Conservation (phyloP, 1,284 basidiomycete genomes). For the Tranzscheliella williamsii region DNA sequence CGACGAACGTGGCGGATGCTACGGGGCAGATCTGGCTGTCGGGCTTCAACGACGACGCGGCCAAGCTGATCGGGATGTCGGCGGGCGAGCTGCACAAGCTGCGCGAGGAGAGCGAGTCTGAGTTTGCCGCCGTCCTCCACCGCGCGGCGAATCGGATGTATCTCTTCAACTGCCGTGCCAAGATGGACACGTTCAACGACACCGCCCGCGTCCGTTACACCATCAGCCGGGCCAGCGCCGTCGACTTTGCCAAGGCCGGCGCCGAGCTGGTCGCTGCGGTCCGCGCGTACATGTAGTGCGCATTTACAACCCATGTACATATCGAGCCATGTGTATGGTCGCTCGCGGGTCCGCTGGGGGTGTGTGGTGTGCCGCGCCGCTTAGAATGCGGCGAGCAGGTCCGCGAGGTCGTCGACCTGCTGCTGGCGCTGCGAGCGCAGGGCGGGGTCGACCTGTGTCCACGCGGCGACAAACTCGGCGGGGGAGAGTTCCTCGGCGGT, state of each 20-base stretch:
- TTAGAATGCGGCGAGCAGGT: constrained; percentile 48
- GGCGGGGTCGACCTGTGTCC: constrained; percentile 32
- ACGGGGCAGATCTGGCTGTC: constrained; percentile 89
- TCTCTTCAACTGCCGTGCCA: constrained; percentile 85
- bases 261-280: constrained; percentile 53
- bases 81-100: constrained; percentile 79
- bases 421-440: constrained; percentile 45
- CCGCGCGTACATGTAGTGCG: constrained; percentile 28
- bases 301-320: neutral
- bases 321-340: too few species aligned
- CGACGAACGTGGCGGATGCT: constrained; percentile 84
- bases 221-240: constrained; percentile 37
- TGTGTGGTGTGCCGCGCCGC: too few species aligned
- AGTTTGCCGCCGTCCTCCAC: constrained; percentile 70
- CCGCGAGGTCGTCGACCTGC: constrained; percentile 55
- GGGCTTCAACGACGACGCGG: constrained; percentile 91
- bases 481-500: constrained; percentile 53
- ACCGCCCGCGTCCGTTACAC: constrained; percentile 54
- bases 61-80: constrained; percentile 71
- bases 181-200: constrained; percentile 63
- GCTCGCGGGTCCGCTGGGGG: too few species aligned
- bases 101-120: constrained; percentile 71
- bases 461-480: constrained; percentile 27
- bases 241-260: constrained; percentile 54
- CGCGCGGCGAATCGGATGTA: constrained; percentile 73